Conservation (phyloP, 192 early-diverging fungal genomes). For the Linnemannia zychae region DNA sequence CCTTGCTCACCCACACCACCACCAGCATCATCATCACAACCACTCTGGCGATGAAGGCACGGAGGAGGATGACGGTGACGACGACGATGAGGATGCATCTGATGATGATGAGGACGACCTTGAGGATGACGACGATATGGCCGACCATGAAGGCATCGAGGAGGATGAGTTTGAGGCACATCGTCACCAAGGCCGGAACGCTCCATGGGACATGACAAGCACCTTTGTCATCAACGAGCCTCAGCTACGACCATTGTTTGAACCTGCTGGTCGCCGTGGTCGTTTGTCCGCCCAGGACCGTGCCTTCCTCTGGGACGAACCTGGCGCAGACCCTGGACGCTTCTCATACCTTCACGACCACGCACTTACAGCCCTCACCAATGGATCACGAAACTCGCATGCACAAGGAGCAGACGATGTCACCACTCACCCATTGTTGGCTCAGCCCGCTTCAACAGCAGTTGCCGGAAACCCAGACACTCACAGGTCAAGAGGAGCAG, state of each 20-base stretch:
- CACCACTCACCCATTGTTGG: conserved; percentile 75
- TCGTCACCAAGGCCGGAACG: conserved; percentile 52
- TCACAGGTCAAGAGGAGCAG: conserved; percentile 25
- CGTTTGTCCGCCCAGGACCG: conserved; percentile 53
- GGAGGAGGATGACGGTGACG: conserved; percentile 67
- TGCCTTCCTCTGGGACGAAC: conserved; percentile 54
- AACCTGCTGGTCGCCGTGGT: conserved; percentile 52
- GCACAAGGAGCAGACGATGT: conserved; percentile 63
- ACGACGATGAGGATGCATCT: conserved; percentile 66
- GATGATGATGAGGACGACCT: conserved; percentile 62
- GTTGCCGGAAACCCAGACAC: conserved; percentile 7
- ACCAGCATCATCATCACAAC: conserved; percentile 53
- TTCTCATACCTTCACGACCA: conserved; percentile 44
- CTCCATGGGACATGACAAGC: conserved; percentile 44
- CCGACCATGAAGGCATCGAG: conserved; percentile 30
- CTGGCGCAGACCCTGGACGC: conserved; percentile 48
- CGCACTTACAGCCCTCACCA: conserved; percentile 35
- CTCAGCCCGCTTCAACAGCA: conserved; percentile 58
- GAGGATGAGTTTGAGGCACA: conserved; percentile 36
- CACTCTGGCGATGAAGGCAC: conserved; percentile 61
- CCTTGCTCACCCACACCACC: conserved; percentile 54
- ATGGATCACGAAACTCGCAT: conserved; percentile 42
- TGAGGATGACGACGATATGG: conserved; percentile 61
- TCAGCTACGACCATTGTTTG: conserved; percentile 39
- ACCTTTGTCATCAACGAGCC: conserved; percentile 53